Base-by-base conservation (phyloP, 768 basidiomycete species). In the Amanita polypyramis region DNA sequence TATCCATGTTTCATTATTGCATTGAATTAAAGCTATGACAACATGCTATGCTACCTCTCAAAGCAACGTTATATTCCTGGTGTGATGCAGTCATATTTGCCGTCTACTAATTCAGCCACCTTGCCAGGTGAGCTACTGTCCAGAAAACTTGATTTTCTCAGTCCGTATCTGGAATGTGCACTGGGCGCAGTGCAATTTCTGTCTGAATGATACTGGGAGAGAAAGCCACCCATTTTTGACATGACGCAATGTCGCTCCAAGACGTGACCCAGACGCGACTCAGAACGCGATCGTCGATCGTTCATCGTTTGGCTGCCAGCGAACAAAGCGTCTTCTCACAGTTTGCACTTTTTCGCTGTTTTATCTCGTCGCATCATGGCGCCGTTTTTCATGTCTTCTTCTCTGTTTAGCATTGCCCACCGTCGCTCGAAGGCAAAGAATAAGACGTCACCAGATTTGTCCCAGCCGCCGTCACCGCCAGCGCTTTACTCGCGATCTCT, bases 261-360 rank as follows among this genome's bases (percentile, higher is more conserved):
- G 33, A 45, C 43, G 43, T 33, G 43, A 45, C 43, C 35, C 30
- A 36, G 33, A 45, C 44, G 44, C 44, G 44, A 45, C 35, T 33
- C 35, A n/a, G 21, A 19, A 45, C 44, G 44, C 44, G 44, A 45
- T 45, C 44, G 35, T 10, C 44, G 44, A 45, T 45, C 20, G 44
- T 45, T 45, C 36, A 36, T 23, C 21, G 33, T 9, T 15, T 9
- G 19, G 6, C 12, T n/a, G n/a, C n/a, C n/a, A n/a, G n/a, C n/a
- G n/a, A n/a, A n/a, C n/a, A n/a, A n/a, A n/a, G n/a, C n/a, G n/a
- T n/a, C n/a, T n/a, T 45, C 12, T 37, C 15, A 23, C 9, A 44
- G 32, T 30, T 34, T 21, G 15, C 29, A 33, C 33, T 44, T 7
- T 43, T 11, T 11, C 19, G 23, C 40, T 25, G 4, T 8, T 40